Conservation (phyloP, 2,329 filamentous ascomycete species). For the Neonectria hederae region DNA sequence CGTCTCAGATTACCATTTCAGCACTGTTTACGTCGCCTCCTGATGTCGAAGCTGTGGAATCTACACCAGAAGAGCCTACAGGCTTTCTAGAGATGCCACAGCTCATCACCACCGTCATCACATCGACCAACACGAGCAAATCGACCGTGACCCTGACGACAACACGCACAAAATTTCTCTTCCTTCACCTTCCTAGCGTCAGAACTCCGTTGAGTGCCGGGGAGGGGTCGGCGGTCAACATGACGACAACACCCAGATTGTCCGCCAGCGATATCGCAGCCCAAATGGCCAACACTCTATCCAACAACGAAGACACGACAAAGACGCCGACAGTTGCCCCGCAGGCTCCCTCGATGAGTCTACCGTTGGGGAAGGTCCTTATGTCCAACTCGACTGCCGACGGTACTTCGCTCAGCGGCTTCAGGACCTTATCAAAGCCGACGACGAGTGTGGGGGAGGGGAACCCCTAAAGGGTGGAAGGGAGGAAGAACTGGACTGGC, state of each 20-base stretch:
- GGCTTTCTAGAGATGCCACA: slow-evolving; percentile 1
- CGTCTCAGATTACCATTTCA: neutral
- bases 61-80: neutral
- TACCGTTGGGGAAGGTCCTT: slow-evolving; percentile 1
- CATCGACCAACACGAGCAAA: slow-evolving; percentile 36
- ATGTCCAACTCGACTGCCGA: slow-evolving; percentile 16
- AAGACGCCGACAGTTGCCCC: slow-evolving; percentile 16
- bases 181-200: slow-evolving; percentile 3
- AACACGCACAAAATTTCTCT: slow-evolving; percentile 29
- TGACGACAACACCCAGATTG: neutral
- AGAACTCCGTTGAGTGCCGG: neutral
- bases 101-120: slow-evolving; percentile 31
- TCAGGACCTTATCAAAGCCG: slow-evolving; percentile 38
- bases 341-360: slow-evolving; percentile 10
- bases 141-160: slow-evolving; percentile 28
- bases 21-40: neutral
- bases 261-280: neutral
- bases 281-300: neutral
- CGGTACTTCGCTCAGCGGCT: slow-evolving; percentile 30
- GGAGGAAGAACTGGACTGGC: slow-evolving; percentile 9
- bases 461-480: slow-evolving; percentile 8
- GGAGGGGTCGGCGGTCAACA: neutral
- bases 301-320: slow-evolving; percentile 6
- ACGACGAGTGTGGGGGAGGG: slow-evolving; percentile 32
- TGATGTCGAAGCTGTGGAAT: neutral